phyloP scores from a whole-genome alignment of 805 yeast species.

The Sugiyamaella floridensis region DNA sequence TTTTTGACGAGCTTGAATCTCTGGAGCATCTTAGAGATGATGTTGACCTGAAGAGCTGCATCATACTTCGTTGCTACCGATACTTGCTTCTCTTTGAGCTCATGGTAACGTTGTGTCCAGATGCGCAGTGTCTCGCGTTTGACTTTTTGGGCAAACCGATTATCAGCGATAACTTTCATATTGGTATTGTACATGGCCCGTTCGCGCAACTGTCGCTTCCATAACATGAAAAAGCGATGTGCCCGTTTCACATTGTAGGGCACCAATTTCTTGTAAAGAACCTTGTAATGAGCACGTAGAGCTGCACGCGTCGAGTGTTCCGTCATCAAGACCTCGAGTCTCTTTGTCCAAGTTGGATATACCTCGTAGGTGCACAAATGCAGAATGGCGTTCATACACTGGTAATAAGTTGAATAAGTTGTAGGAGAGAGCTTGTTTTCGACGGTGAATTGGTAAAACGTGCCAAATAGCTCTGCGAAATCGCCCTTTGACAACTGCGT shows the following conservation, averaged over 20 bases:
- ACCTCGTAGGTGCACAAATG: constrained; percentile 13
- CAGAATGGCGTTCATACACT: constrained; percentile 15
- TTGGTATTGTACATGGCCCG: too few relatives aligned
- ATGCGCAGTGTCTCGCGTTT: constrained; percentile 1
- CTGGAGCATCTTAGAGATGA: too few relatives aligned
- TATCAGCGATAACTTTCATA: too few relatives aligned
- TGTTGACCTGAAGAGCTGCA: neutral
- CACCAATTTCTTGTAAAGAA: neutral
- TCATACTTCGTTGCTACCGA: neutral
- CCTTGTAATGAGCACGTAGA: neutral
- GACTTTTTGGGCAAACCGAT: too few relatives aligned
- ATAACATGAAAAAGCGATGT: too few relatives aligned
- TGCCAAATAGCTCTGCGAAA: constrained; percentile 14
- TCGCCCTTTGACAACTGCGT: constrained; percentile 3
- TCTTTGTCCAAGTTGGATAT: constrained; percentile 13
- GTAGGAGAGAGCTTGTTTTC: constrained; percentile 9
- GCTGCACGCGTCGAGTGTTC: constrained; percentile 8
- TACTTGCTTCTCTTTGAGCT: neutral
- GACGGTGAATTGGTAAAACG: constrained; percentile 11
- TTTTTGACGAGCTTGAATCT: neutral
- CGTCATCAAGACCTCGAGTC: constrained; percentile 11
- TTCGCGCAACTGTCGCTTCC: too few relatives aligned
- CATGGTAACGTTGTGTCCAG: neutral
- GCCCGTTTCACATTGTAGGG: too few relatives aligned
- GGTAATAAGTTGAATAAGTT: constrained; percentile 9